These are phyloP conservation scores for Hyparrhenia diplandra DNA, from an alignment of 176 grass and related monocot genomes.

Conservation along the genomic window DNA sequence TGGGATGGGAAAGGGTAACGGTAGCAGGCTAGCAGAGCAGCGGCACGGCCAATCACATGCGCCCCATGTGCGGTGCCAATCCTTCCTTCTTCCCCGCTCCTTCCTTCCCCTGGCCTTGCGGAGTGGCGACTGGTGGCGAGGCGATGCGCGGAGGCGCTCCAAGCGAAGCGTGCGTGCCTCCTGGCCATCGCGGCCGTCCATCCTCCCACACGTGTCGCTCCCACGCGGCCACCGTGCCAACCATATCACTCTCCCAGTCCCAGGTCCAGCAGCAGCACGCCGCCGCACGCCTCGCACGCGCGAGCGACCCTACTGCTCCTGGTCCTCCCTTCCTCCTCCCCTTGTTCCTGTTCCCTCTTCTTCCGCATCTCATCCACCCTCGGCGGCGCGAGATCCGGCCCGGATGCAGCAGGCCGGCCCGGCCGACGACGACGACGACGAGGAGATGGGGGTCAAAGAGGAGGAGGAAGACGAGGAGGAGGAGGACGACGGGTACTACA, in stretches of 20 bases:
- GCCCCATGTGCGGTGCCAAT: neutral
- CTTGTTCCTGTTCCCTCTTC: neutral
- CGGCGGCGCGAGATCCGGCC: too few relatives aligned
- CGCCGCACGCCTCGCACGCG: conserved; percentile 35
- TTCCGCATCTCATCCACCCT: too few relatives aligned
- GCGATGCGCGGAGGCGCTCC: neutral
- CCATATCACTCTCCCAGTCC: conserved; percentile 34
- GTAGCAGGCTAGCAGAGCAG: neutral
- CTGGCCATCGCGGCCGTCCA: conserved; percentile 25
- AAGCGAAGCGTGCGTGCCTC: conserved; percentile 11
- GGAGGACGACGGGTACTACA: too few relatives aligned
- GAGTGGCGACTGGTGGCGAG: neutral
- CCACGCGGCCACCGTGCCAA: conserved; percentile 35
- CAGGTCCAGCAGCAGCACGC: neutral
- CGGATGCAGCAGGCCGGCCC: too few relatives aligned
- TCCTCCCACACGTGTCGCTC: conserved; percentile 46
- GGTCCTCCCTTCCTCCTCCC: neutral
- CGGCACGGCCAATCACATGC: conserved; percentile 15
- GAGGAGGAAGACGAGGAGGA: too few relatives aligned
- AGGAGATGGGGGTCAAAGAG: too few relatives aligned
- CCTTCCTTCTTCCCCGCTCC: neutral
- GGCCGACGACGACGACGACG: too few relatives aligned
- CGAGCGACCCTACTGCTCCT: conserved; percentile 41
- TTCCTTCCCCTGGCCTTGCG: neutral
- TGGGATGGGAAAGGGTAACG: neutral